Evolutionary conservation across 2,329 filamentous ascomycete species (phyloP), one percentile per base, ranked within the genome.

Genomic region (Akanthomyces uredinophilus): DNA sequence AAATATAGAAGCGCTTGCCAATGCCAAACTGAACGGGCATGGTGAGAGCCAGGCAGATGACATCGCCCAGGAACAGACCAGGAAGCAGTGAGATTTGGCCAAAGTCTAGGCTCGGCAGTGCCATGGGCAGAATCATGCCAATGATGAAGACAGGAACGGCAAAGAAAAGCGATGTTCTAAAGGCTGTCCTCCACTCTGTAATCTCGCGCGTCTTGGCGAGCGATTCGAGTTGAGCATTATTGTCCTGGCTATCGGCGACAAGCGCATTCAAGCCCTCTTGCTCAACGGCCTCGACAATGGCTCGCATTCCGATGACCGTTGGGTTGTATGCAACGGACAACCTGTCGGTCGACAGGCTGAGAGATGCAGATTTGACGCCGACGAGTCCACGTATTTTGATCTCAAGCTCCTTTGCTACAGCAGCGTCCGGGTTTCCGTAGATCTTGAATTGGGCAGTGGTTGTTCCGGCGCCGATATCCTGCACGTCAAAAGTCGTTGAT

Each of bases 151-250:
- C 94, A 0, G 95, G 95, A 8, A 98, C 77, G 3, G 93, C 92
- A 72, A 98, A 98, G 4, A 82, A 81, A 3, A 91, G 70, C 0
- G 92, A 96, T 8, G 89, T 82, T 65, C 83, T 81, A 75, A 98
- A 96, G 0, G 92, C 91, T 35, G 81, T 84, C 65, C 85, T 87
- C 95, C 95, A 99, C 74, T 96, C 92, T 66, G 89, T 90, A 65
- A 99, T 96, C 74, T 99, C 95, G 68, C 91, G 91, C 0, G 95
- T 98, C 77, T 99, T 99, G 10, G 95, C 90, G 2, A 99, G 82
- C 1, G 95, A 98, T 74, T 98, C 92, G 2, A 99, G 83, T 72
- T 99, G 95, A 1, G 95, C 94, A 70, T 96, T 96, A 73, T 96
- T 98, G 76, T 99, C 95, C 69, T 98, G 92, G 59, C 87, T 89